A percentile compares a stretch with the other conserved stretches of the same genome.
phyloP scores from a whole-genome alignment of 2,329 filamentous ascomycete species.

The Fusarium subtropicale region DNA sequence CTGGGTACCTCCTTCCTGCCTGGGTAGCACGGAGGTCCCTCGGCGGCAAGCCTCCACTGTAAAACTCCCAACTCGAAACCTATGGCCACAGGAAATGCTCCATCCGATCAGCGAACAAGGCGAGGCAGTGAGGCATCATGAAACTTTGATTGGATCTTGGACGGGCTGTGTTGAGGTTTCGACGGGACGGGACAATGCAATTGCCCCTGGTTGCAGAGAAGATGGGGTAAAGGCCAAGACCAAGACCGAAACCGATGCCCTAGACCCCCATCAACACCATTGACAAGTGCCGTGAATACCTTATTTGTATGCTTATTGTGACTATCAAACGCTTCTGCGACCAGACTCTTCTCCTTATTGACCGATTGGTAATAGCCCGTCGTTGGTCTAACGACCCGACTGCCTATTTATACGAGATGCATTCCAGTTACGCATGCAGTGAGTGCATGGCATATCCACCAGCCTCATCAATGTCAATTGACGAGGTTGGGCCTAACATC shows the following conservation, averaged over 20 bases:
- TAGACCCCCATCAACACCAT: constrained; percentile 3
- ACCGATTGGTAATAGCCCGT: background rate
- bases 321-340: constrained; percentile 12
- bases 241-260: background rate
- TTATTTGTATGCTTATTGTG: constrained; percentile 26
- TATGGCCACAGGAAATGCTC: background rate
- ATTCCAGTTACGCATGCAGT: background rate
- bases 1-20: background rate
- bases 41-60: background rate
- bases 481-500: background rate
- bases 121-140: background rate
- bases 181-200: background rate
- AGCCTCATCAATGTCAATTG: background rate
- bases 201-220: constrained; percentile 3
- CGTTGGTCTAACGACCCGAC: background rate
- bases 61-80: constrained; percentile 3
- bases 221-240: constrained; percentile 1
- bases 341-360: background rate
- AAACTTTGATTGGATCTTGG: background rate
- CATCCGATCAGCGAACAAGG: background rate
- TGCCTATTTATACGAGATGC: background rate
- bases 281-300: constrained; percentile 8
- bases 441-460: background rate
- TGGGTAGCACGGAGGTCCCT: background rate
- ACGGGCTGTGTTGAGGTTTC: background rate